phyloP scores from a whole-genome alignment of 148 eudicot species.

The Amaranthus palmeri region DNA sequence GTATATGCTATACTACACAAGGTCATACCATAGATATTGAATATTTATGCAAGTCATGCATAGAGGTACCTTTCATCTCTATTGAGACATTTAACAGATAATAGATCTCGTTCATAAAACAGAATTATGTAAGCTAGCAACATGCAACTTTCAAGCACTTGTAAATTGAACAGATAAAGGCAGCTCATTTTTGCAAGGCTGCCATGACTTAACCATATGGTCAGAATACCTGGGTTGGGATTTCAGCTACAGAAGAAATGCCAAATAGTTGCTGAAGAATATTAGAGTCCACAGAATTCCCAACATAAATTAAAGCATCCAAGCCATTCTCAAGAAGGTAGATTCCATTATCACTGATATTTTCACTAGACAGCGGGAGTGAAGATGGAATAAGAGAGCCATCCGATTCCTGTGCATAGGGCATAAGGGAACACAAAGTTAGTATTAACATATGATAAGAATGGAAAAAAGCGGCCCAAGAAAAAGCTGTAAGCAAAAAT shows the following conservation, averaged over 20 bases:
- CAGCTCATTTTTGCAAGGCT: not conserved
- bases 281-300: slow-evolving; percentile 52
- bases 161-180: not conserved
- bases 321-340: slow-evolving; percentile 91
- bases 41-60: not conserved
- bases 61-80: not conserved
- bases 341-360: slow-evolving; percentile 61
- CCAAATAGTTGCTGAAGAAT: slow-evolving; percentile 57
- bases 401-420: slow-evolving; percentile 46
- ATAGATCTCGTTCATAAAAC: not conserved
- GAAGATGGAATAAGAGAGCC: slow-evolving; percentile 53
- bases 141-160: not conserved
- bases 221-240: slow-evolving; percentile 61
- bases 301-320: slow-evolving; percentile 77
- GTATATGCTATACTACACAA: not conserved
- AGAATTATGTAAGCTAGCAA: not conserved
- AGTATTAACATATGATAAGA: not conserved
- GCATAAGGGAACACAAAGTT: slow-evolving; percentile 2
- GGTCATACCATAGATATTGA: not conserved
- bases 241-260: slow-evolving; percentile 58
- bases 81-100: not conserved
- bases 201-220: not conserved
- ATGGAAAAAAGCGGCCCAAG: not conserved
- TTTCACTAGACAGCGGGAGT: slow-evolving; percentile 80
- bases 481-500: not conserved